A percentile compares a stretch with the other conserved stretches of the same genome.
Evolutionary conservation across 345 rosid species (phyloP).

Genomic region (Ailanthus altissimus): DNA sequence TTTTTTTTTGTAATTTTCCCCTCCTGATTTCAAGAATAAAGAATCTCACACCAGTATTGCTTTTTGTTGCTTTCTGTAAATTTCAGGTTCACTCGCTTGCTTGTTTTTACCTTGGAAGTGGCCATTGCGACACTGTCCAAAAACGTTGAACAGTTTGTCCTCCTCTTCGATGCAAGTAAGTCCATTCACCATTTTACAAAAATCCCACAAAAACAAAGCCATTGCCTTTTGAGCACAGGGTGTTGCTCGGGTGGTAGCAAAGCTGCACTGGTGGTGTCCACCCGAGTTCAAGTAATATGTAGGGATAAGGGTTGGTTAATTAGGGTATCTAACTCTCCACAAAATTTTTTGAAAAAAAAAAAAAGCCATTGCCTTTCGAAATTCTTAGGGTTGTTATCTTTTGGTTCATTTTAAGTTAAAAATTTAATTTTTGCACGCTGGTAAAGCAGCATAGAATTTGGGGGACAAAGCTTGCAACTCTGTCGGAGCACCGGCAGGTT

Average conservation of each 20-base stretch:
- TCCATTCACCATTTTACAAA: background rate
- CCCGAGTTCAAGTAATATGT: too few relatives aligned
- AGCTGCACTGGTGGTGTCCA: too few relatives aligned
- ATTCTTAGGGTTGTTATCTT: too few relatives aligned
- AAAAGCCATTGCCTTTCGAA: background rate
- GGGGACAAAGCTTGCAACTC: slow-evolving; percentile 2
- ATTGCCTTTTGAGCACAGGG: too few relatives aligned
- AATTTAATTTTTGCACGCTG: slow-evolving; percentile 28
- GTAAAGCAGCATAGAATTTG: slow-evolving; percentile 31
- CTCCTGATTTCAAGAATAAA: slow-evolving; percentile 8
- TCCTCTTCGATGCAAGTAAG: slow-evolving; percentile 96
- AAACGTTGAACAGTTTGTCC: slow-evolving; percentile 72
- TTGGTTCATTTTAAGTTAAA: background rate
- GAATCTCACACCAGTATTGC: slow-evolving; percentile 1
- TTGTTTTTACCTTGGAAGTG: slow-evolving; percentile 86
- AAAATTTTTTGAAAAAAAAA: background rate
- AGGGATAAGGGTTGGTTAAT: too few relatives aligned
- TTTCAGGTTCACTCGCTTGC: slow-evolving; percentile 70
- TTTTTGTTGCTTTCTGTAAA: background rate
- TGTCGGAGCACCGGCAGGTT: slow-evolving; percentile 48
- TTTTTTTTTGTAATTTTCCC: background rate
- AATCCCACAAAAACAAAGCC: background rate
- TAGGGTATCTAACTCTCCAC: too few relatives aligned
- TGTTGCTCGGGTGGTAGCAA: too few relatives aligned
- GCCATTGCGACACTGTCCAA: slow-evolving; percentile 80